phyloP scores from a whole-genome alignment of 306 rosid species.

The Ceratonia siliqua region DNA sequence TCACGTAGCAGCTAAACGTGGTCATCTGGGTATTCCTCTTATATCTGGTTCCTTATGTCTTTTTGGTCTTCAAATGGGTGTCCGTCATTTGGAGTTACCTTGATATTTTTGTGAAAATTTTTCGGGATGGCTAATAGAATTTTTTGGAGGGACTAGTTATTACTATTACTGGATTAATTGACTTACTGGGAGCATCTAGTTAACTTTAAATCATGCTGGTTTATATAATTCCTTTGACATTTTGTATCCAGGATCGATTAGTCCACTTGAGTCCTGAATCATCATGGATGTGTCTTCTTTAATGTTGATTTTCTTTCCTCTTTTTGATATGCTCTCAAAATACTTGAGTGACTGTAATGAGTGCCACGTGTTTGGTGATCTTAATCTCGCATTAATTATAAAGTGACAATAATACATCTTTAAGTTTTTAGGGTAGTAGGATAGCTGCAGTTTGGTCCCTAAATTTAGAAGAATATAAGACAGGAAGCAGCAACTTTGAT shows the following conservation, averaged over 20 bases:
- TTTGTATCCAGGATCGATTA: background rate
- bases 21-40: constrained; percentile 66
- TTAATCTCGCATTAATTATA: background rate
- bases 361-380: background rate
- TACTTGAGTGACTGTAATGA: background rate
- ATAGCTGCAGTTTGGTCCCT: constrained; percentile 5
- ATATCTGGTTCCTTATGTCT: background rate
- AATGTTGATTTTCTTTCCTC: background rate
- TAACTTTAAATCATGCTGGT: background rate
- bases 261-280: background rate
- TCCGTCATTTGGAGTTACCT: background rate
- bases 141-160: background rate
- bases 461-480: background rate
- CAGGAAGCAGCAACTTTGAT: background rate
- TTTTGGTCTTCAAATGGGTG: constrained; percentile 5
- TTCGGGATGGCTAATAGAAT: background rate
- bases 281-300: background rate
- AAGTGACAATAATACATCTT: background rate
- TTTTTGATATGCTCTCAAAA: background rate
- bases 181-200: background rate
- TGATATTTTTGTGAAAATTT: background rate
- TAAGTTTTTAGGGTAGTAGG: constrained; percentile 14
- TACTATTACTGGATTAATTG: background rate
- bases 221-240: background rate
- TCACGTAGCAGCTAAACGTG: constrained; percentile 86